Conservation (phyloP, 2,329 filamentous ascomycete species). For the Fusarium nurragi region DNA sequence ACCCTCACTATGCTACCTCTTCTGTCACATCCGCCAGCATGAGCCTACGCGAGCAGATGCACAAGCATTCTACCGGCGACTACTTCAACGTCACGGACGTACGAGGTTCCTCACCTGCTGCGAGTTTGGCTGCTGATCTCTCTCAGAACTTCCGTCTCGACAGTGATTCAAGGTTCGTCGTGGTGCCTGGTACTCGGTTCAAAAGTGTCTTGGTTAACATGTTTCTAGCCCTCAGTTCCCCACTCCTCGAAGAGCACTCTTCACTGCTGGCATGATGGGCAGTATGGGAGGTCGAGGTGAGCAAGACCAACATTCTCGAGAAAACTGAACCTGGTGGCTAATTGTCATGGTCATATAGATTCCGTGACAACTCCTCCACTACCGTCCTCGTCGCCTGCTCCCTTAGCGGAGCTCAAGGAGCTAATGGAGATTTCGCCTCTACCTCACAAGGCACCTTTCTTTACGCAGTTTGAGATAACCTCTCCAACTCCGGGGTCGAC, state of each 20-base stretch:
- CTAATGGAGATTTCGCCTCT: constrained; percentile 94
- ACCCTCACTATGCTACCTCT: constrained; percentile 60
- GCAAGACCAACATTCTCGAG: constrained; percentile 17
- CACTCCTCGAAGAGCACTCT: constrained; percentile 54
- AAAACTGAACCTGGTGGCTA: constrained; percentile 22
- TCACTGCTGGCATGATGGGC: constrained; percentile 52
- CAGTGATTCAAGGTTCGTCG: constrained; percentile 77
- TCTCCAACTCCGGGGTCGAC: constrained; percentile 74
- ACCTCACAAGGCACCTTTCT: constrained; percentile 82
- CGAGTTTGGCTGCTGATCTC: constrained; percentile 90
- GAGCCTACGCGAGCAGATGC: constrained; percentile 80
- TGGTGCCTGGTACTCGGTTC: constrained; percentile 5
- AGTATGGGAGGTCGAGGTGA: constrained; percentile 51
- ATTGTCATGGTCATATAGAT: constrained; percentile 59
- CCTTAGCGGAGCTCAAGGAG: constrained; percentile 83
- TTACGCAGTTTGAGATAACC: constrained; percentile 71
- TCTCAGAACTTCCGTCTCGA: constrained; percentile 98
- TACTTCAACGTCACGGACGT: constrained; percentile 85
- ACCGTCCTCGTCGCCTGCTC: constrained; percentile 81
- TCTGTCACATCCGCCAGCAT: constrained; percentile 71
- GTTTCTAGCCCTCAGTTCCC: constrained; percentile 52
- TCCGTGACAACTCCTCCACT: constrained; percentile 85
- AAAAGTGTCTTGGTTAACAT: constrained; percentile 35
- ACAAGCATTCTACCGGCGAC: constrained; percentile 65
- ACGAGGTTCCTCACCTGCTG: constrained; percentile 87